Conservation (phyloP, 805 yeast genomes). For the Metschnikowia borealis region DNA sequence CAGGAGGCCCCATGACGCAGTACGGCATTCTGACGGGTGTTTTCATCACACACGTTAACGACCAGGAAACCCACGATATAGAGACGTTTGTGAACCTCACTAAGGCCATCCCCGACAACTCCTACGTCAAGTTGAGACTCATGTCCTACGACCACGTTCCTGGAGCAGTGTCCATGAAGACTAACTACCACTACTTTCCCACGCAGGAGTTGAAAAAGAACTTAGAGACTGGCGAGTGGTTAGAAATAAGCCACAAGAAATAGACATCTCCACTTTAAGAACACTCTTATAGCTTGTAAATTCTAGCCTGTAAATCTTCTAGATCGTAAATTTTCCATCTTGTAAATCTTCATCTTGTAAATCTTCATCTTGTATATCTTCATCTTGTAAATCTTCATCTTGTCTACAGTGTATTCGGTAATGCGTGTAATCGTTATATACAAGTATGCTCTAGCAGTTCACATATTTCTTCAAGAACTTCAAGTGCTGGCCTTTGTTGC, state of each 20-base stretch:
- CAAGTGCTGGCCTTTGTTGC: conserved; percentile 49
- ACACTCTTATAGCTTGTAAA: too few species aligned
- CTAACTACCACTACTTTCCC: conserved; percentile 86
- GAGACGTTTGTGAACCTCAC: conserved; percentile 64
- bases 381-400: too few species aligned
- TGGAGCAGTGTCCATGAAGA: conserved; percentile 77
- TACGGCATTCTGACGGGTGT: conserved; percentile 75
- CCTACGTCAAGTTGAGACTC: conserved; percentile 75
- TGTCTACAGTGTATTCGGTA: not conserved
- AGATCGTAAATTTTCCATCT: too few species aligned
- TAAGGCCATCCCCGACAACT: conserved; percentile 68
- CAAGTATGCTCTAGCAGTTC: conserved; percentile 8
- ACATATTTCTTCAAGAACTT: conserved; percentile 55
- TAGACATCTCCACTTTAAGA: not conserved
- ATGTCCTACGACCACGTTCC: conserved; percentile 87
- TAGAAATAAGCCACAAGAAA: conserved; percentile 41
- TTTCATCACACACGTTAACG: conserved; percentile 88
- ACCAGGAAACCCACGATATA: conserved; percentile 63
- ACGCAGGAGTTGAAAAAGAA: conserved; percentile 58
- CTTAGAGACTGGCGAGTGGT: conserved; percentile 40
- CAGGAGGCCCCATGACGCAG: conserved; percentile 84
- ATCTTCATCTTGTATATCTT: too few species aligned
- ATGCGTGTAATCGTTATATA: conserved; percentile 2
- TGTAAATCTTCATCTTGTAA: too few species aligned
- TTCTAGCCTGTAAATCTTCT: too few species aligned